Conservation (phyloP, 306 rosid species). For the Quillaja saponaria region DNA sequence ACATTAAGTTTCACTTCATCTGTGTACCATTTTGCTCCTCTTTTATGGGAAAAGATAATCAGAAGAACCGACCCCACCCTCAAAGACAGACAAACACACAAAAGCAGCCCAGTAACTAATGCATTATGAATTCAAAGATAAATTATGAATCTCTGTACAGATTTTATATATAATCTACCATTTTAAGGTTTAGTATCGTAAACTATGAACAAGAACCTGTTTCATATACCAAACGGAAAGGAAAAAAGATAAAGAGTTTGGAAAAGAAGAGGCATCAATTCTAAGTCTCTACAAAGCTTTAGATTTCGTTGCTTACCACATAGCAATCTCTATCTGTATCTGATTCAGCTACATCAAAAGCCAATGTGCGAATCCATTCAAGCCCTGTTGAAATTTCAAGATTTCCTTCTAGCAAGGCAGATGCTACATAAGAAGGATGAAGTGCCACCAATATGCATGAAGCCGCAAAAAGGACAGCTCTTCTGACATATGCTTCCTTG, state of each 20-base stretch:
- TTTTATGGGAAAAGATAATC: no score
- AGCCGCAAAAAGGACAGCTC: constrained; percentile 83
- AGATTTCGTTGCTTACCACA: constrained; percentile 54
- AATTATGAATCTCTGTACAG: no score
- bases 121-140: no score
- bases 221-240: neutral
- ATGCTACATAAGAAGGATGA: constrained; percentile 71
- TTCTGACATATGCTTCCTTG: constrained; percentile 92
- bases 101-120: no score
- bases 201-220: no score
- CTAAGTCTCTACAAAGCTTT: constrained; percentile 27
- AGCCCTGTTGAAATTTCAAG: constrained; percentile 68
- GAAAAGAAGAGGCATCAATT: constrained; percentile 21
- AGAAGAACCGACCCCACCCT: no score
- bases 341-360: constrained; percentile 73
- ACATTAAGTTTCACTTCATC: no score
- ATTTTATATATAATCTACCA: no score
- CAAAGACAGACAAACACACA: no score
- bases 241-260: constrained; percentile 19
- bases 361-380: constrained; percentile 91
- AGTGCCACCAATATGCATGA: constrained; percentile 71
- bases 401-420: constrained; percentile 79
- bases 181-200: no score
- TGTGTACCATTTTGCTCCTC: no score
- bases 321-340: constrained; percentile 90